Evolutionary conservation across 441 rosid genomes (phyloP).

Genomic region (Macaranga tanarius): DNA sequence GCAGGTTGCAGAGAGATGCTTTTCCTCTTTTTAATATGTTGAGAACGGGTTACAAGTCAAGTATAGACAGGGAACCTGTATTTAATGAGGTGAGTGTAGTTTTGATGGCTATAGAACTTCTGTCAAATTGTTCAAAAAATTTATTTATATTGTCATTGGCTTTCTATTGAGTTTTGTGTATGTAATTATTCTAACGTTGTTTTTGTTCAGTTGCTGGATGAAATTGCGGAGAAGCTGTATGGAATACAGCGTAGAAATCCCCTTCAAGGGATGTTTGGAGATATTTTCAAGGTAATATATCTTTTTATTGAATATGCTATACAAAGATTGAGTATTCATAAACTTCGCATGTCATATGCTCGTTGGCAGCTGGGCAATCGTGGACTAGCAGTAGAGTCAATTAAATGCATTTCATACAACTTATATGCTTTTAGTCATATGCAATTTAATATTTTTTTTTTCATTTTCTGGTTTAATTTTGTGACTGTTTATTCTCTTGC

Average conservation of each 20-base stretch:
- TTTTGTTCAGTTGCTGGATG: constrained; percentile 68
- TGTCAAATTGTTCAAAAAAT: constrained; percentile 4
- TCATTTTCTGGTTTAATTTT: too few relatives aligned
- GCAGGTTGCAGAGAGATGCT: constrained; percentile 94
- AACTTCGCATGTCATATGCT: too few relatives aligned
- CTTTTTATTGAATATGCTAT: not conserved
- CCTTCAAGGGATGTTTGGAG: constrained; percentile 88
- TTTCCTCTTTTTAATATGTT: constrained; percentile 86
- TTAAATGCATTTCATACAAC: too few relatives aligned
- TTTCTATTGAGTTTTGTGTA: constrained; percentile 2
- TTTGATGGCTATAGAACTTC: not conserved
- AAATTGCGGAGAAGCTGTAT: constrained; percentile 79
- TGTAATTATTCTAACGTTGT: constrained; percentile 20
- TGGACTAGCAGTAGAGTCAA: too few relatives aligned
- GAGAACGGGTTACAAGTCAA: constrained; percentile 64
- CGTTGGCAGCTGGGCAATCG: too few relatives aligned
- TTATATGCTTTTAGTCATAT: too few relatives aligned
- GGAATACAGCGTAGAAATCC: constrained; percentile 87
- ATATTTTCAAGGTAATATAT: constrained; percentile 65
- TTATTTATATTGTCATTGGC: not conserved
- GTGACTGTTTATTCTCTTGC: too few relatives aligned
- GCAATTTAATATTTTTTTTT: too few relatives aligned
- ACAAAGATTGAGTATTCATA: not conserved
- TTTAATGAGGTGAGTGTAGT: constrained; percentile 59
- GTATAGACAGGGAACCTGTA: constrained; percentile 79